Evolutionary conservation across 2,329 filamentous ascomycete species (phyloP).

Genomic region (Monosporascus cannonballus): DNA sequence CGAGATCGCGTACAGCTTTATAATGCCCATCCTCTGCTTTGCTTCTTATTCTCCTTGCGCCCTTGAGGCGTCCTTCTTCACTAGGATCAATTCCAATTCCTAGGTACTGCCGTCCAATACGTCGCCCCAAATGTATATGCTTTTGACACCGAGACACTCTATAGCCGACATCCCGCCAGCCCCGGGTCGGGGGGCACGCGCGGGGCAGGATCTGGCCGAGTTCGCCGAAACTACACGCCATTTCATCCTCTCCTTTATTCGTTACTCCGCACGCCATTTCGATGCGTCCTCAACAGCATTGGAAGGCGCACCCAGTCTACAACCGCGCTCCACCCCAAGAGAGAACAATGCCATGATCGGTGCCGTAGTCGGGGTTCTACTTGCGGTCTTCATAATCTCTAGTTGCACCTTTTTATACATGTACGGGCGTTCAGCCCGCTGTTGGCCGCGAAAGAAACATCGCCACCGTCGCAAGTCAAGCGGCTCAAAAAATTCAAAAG

Average conservation of each 20-base stretch:
- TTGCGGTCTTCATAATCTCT: constrained; percentile 33
- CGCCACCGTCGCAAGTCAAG: constrained; percentile 17
- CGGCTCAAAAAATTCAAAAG: constrained; percentile 26
- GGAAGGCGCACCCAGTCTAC: neutral
- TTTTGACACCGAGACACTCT: neutral
- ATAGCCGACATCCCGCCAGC: neutral
- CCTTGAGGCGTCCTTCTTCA: neutral
- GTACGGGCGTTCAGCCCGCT: constrained; percentile 33
- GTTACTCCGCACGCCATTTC: neutral
- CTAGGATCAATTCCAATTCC: neutral
- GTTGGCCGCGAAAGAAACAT: constrained; percentile 19
- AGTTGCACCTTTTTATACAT: constrained; percentile 32
- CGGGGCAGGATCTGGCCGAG: neutral
- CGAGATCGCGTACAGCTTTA: neutral
- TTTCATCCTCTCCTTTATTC: neutral
- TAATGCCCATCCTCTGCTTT: neutral
- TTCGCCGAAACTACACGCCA: neutral
- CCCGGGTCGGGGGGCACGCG: neutral
- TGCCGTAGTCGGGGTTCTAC: constrained; percentile 34
- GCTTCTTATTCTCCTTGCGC: neutral
- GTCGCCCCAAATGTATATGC: neutral
- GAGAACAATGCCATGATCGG: constrained; percentile 37
- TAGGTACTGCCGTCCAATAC: neutral
- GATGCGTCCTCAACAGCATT: neutral
- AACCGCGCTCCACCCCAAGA: constrained; percentile 14